phyloP scores from a whole-genome alignment of 2,329 filamentous ascomycete species.

The Neofusicoccum ribis region DNA sequence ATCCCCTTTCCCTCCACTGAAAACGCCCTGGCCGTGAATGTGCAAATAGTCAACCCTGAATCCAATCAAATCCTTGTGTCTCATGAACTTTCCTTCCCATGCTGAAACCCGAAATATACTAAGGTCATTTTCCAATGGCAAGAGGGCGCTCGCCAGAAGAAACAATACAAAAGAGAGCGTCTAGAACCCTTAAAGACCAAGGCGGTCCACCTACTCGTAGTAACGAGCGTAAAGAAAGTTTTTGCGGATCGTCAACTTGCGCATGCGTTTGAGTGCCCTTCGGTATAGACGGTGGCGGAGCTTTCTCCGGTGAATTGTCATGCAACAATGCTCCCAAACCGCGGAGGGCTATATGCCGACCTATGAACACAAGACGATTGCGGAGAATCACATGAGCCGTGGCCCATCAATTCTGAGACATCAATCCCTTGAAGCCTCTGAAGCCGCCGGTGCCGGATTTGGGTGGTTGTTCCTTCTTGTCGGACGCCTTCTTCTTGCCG shows the following conservation, averaged over 20 bases:
- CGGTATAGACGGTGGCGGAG: not conserved
- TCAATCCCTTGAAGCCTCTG: slow-evolving; percentile 20
- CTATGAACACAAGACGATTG: not conserved
- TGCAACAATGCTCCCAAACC: not conserved
- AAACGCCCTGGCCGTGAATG: not conserved
- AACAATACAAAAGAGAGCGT: not conserved
- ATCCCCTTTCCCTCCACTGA: too few species aligned
- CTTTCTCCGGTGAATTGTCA: not conserved
- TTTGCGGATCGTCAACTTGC: too few species aligned
- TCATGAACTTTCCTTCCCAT: not conserved
- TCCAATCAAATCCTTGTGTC: not conserved
- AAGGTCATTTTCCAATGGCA: not conserved
- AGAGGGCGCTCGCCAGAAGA: not conserved
- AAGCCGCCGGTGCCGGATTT: slow-evolving; percentile 17
- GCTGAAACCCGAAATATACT: not conserved
- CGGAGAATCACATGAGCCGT: not conserved
- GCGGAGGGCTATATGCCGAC: not conserved
- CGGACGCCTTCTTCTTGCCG: slow-evolving; percentile 55
- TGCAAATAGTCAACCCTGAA: not conserved
- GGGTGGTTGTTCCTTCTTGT: slow-evolving; percentile 33
- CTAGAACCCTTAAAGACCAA: too few species aligned
- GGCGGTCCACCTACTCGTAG: not conserved
- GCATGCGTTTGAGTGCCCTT: not conserved
- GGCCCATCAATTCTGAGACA: slow-evolving; percentile 17
- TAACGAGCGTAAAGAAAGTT: not conserved